Evolutionary conservation across 257 asterid species (phyloP).

Genomic region (Scutellaria baicalensis): DNA sequence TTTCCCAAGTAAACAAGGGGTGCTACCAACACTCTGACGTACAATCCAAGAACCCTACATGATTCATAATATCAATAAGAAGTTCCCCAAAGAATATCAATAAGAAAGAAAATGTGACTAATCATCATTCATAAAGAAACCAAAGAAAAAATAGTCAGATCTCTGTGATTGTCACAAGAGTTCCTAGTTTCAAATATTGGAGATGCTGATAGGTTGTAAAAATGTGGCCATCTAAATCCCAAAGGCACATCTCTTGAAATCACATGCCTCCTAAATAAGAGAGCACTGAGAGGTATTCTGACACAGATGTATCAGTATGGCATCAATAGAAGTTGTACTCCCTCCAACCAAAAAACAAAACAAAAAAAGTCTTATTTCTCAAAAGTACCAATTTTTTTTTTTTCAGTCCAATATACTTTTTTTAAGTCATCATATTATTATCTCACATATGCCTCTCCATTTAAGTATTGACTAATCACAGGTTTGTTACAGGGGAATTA

Average conservation of each 20-base stretch:
- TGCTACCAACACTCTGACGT: constrained; percentile 99
- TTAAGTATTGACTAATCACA: too few species aligned
- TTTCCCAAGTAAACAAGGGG: constrained; percentile 93
- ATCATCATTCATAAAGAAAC: background rate
- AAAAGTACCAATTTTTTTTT: too few species aligned
- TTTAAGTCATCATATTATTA: too few species aligned
- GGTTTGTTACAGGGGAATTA: too few species aligned
- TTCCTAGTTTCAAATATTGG: background rate
- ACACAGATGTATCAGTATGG: background rate
- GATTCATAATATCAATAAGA: constrained; percentile 1
- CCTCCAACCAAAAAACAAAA: too few species aligned
- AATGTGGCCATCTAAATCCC: background rate
- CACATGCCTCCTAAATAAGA: background rate
- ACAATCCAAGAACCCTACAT: constrained; percentile 98
- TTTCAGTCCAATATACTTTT: too few species aligned
- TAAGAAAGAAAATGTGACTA: background rate
- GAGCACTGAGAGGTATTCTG: background rate
- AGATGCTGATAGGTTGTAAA: background rate
- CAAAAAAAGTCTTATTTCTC: too few species aligned
- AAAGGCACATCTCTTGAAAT: background rate
- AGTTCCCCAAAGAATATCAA: background rate
- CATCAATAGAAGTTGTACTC: background rate
- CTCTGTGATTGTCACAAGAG: background rate
- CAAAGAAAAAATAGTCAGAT: background rate
- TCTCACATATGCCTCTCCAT: too few species aligned